Conservation (phyloP, 1,284 basidiomycete genomes). For the Ganoderma boninense region DNA sequence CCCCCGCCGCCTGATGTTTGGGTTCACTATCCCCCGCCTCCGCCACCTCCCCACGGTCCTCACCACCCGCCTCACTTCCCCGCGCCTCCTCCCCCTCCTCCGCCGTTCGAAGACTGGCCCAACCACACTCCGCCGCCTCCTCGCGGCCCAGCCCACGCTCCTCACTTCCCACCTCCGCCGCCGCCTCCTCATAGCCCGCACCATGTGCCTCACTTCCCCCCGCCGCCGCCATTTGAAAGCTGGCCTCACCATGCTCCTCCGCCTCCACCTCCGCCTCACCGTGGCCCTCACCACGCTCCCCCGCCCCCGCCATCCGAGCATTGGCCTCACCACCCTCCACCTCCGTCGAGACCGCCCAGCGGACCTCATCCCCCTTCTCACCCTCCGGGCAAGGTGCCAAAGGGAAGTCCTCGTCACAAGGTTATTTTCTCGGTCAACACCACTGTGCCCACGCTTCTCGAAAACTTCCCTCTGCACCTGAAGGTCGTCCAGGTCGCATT, state of each 20-base stretch:
- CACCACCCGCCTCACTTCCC: constrained; percentile 4
- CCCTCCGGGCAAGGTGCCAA: constrained; percentile 1
- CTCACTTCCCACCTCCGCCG: neutral
- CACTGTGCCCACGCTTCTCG: constrained; percentile 57
- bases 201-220: neutral
- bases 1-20: neutral
- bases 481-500: constrained; percentile 59
- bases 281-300: too few relatives aligned
- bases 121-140: neutral
- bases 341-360: too few relatives aligned
- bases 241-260: too few relatives aligned
- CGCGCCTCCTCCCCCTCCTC: constrained; percentile 2
- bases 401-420: constrained; percentile 27
- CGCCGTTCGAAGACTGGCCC: neutral
- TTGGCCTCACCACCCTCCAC: too few relatives aligned
- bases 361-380: constrained; percentile 6
- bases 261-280: too few relatives aligned
- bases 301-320: too few relatives aligned
- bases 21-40: neutral
- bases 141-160: neutral
- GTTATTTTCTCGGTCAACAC: constrained; percentile 53
- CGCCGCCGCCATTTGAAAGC: too few relatives aligned
- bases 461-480: constrained; percentile 57
- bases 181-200: constrained; percentile 9
- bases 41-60: neutral